Evolutionary conservation across 2,329 filamentous ascomycete genomes (phyloP), one percentile per base, ranked within the genome.

Genomic region (Lasiodiplodia sp.): DNA sequence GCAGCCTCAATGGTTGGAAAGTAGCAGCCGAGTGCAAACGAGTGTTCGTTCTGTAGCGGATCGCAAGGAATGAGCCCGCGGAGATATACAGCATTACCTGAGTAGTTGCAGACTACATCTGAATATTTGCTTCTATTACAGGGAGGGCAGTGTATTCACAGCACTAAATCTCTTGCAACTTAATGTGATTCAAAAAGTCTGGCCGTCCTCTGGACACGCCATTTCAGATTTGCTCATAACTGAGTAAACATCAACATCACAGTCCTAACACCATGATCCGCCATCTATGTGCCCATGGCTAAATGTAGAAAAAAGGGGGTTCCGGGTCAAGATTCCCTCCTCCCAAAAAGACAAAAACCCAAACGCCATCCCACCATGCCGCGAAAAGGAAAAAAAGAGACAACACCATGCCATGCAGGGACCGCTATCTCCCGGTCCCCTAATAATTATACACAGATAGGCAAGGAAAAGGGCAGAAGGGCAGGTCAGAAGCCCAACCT

Each of bases 391-490:
- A 47, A 8, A n/a, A 6, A 47, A 47, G 10, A n/a, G 44, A 47
- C 51, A 28, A 53, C 23, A 53, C 23, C 25, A 53, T 47, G 57
- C 58, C 18, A 51, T 63, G 58, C 58, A 51, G 28, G n/a, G 14
- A 21, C 18, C n/a, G 57, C 6, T 21, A 44, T 12, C 21, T 21
- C 52, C 14, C 28, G 37, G 28, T 56, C 18, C 28, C 52, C 18
- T 11, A 12, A 16, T 28, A 47, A 10, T 47, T 47, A 44, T 44
- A 47, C 44, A 21, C 44, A 18, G n/a, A 47, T 8, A 47, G 44
- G 10, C 6, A 34, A 51, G 37, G 25, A 16, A 12, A 63, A 63
- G 6, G 28, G 28, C 4, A 28, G 28, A 4, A 10, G 4, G 31
- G 5, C 4, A 28, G 10, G 31, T 63, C 16, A 16, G 4, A 40